Percentiles rank a stretch among this genome's conserved stretches.
These are phyloP conservation scores for Didymosphaeria variabile DNA, from an alignment of 2,329 filamentous ascomycete species.

Conservation along the genomic window DNA sequence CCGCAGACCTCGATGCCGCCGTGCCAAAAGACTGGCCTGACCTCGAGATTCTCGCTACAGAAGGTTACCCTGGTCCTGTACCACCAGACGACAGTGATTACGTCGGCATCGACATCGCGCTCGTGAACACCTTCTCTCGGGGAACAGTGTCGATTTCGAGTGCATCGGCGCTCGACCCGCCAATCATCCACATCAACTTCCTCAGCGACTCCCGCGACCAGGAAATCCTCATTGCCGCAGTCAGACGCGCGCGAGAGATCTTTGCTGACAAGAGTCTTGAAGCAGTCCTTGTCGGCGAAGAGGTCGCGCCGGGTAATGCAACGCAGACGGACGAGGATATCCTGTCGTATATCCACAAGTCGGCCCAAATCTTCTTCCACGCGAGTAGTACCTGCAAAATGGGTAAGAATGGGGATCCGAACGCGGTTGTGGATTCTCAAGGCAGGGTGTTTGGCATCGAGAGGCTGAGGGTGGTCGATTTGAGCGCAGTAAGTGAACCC, in stretches of 20 bases:
- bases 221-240: conserved; percentile 44
- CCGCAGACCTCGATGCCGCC: too few species aligned
- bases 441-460: conserved; percentile 44
- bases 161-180: conserved; percentile 38
- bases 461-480: conserved; percentile 45
- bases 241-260: conserved; percentile 44
- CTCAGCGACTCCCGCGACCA: conserved; percentile 43
- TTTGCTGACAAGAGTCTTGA: conserved; percentile 28
- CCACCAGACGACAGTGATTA: conserved; percentile 39
- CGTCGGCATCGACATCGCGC: conserved; percentile 36
- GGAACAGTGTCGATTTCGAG: conserved; percentile 48
- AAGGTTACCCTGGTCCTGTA: conserved; percentile 31
- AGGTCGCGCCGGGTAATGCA: conserved; percentile 40
- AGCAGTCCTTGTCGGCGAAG: conserved; percentile 31
- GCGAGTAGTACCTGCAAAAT: conserved; percentile 28
- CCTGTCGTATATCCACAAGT: conserved; percentile 24
- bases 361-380: conserved; percentile 9
- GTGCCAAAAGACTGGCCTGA: conserved; percentile 34
- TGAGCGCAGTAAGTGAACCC: conserved; percentile 18
- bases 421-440: conserved; percentile 47
- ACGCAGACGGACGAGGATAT: conserved; percentile 30
- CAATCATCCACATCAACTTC: conserved; percentile 49
- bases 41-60: conserved; percentile 35
- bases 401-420: conserved; percentile 35
- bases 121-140: conserved; percentile 48